These are phyloP conservation scores for Notholithocarpus densiflorus DNA, from an alignment of 306 rosid species.

Conservation along the genomic window DNA sequence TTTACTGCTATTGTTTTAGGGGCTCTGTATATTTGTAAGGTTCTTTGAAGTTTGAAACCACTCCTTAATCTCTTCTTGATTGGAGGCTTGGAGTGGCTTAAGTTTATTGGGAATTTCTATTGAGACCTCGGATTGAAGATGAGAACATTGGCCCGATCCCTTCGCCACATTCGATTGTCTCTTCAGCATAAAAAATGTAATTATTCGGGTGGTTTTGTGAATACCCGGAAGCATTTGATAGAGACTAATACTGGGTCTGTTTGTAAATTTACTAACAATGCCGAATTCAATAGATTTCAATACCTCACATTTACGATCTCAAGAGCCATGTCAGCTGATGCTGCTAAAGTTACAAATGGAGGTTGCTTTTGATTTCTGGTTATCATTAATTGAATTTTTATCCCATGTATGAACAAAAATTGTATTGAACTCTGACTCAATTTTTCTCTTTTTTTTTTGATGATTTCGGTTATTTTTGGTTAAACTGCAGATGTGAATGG, in stretches of 20 bases:
- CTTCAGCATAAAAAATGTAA: conserved; percentile 32
- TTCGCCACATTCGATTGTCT: conserved; percentile 40
- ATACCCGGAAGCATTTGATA: conserved; percentile 29
- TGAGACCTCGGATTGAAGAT: conserved; percentile 38
- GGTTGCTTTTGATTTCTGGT: conserved; percentile 35
- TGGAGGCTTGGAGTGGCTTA: conserved; percentile 14
- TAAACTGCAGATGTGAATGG: conserved; percentile 41
- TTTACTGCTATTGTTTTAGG: conserved; percentile 36
- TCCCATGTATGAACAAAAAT: not conserved
- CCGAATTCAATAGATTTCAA: conserved; percentile 24
- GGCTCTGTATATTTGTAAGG: not conserved
- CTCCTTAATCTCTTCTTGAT: conserved; percentile 14
- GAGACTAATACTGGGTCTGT: conserved; percentile 32
- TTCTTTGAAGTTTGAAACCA: not conserved
- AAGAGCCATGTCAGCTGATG: conserved; percentile 52
- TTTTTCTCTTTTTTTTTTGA: conserved; percentile 8
- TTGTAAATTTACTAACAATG: conserved; percentile 28
- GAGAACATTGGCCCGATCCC: conserved; percentile 54
- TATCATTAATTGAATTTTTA: not conserved
- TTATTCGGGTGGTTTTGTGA: conserved; percentile 24
- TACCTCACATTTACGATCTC: conserved; percentile 26
- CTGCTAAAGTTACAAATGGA: conserved; percentile 47
- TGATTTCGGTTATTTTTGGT: conserved; percentile 24
- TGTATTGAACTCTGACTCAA: not conserved
- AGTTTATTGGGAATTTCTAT: conserved; percentile 4